Conservation (phyloP, 2,329 filamentous ascomycete species). For the Pestalotiopsis sp. region DNA sequence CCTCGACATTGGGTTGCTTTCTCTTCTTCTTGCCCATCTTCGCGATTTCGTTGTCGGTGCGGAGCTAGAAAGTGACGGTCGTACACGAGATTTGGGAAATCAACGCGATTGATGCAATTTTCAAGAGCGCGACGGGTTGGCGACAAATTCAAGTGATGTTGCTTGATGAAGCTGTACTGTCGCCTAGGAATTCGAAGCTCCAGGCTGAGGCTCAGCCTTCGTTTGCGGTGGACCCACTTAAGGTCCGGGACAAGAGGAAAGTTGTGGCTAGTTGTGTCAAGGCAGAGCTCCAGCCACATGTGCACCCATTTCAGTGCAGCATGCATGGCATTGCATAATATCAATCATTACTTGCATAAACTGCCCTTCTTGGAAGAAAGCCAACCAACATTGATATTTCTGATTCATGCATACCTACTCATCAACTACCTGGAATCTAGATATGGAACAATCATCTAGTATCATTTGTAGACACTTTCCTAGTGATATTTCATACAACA, state of each 20-base stretch:
- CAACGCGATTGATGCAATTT: background rate
- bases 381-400: too few relatives aligned
- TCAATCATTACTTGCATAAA: background rate
- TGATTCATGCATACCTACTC: too few relatives aligned
- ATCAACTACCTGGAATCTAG: too few relatives aligned
- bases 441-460: too few relatives aligned
- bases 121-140: background rate
- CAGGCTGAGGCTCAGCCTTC: background rate
- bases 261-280: background rate
- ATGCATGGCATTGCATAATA: background rate
- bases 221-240: background rate
- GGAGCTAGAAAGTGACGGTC: background rate
- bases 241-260: background rate
- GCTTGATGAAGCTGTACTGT: background rate
- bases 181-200: background rate
- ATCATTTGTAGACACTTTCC: too few relatives aligned
- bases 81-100: background rate
- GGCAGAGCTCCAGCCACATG: background rate
- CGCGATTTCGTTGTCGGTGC: background rate
- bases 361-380: background rate
- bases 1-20: conserved; percentile 82
- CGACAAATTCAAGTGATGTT: background rate
- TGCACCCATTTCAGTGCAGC: background rate
- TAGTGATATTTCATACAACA: background rate
- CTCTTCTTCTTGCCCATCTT: conserved; percentile 89